These are phyloP conservation scores for Suhomyces xylopsoci DNA, from an alignment of 805 yeast species.

Conservation along the genomic window DNA sequence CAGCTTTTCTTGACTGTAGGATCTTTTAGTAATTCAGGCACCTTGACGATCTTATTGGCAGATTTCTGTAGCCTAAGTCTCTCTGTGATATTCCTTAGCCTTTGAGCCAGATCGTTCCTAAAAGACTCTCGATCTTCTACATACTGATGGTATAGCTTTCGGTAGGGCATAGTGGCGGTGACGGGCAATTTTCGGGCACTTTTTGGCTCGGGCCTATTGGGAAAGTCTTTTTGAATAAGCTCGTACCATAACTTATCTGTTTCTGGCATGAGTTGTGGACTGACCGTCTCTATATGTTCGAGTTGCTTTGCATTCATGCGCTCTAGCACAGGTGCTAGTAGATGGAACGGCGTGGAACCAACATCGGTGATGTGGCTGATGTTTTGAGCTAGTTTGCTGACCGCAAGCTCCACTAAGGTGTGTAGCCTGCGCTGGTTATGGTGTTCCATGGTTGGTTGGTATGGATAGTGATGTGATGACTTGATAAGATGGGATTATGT, in stretches of 20 bases:
- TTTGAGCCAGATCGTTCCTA: constrained; percentile 41
- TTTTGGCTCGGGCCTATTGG: constrained; percentile 36
- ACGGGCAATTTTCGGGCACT: neutral
- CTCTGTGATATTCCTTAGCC: constrained; percentile 42
- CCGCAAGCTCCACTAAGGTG: constrained; percentile 10
- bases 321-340: constrained; percentile 45
- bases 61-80: constrained; percentile 38
- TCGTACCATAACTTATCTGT: constrained; percentile 46
- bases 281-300: constrained; percentile 35
- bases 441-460: neutral
- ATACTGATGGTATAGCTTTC: constrained; percentile 39
- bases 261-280: constrained; percentile 41
- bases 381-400: constrained; percentile 9
- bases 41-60: constrained; percentile 27
- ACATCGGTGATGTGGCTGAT: constrained; percentile 9
- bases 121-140: constrained; percentile 40
- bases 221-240: constrained; percentile 47
- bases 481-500: neutral
- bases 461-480: neutral
- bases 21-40: constrained; percentile 24
- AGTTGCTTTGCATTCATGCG: constrained; percentile 40
- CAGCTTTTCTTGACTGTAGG: constrained; percentile 23
- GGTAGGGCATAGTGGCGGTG: constrained; percentile 27
- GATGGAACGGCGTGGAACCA: constrained; percentile 35
- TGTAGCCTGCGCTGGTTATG: neutral